These are phyloP conservation scores for Aquilaria sinensis DNA, from an alignment of 345 rosid genomes.

Conservation along the genomic window DNA sequence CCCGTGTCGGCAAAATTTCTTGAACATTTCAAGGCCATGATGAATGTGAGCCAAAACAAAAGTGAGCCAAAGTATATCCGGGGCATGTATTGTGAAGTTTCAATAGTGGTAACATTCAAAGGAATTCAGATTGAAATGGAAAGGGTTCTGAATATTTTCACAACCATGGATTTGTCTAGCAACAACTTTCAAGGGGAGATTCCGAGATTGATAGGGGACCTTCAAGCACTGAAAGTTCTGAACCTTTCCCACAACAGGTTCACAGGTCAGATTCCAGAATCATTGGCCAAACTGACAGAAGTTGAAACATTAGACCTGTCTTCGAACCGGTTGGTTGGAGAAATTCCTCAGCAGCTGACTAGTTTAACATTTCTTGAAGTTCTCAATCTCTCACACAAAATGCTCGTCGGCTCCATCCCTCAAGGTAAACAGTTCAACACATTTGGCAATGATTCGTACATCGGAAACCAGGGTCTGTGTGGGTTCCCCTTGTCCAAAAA, in stretches of 20 bases:
- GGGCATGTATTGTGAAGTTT: slow-evolving; percentile 5
- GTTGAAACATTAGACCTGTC: slow-evolving; percentile 9
- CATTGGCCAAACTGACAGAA: not conserved
- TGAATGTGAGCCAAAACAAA: not conserved
- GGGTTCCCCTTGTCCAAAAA: too few species aligned
- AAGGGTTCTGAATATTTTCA: slow-evolving; percentile 17
- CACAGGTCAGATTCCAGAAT: not conserved
- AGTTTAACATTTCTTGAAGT: not conserved
- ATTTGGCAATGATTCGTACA: not conserved
- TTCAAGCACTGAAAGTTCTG: not conserved
- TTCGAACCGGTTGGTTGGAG: not conserved
- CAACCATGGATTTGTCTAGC: slow-evolving; percentile 16
- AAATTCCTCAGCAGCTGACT: not conserved
- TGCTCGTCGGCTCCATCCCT: slow-evolving; percentile 1
- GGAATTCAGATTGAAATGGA: not conserved
- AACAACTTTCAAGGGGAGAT: slow-evolving; percentile 11
- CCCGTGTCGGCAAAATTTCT: slow-evolving; percentile 3
- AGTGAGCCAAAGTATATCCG: not conserved
- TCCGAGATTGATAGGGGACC: not conserved
- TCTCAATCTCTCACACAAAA: not conserved
- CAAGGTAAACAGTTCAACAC: slow-evolving; percentile 3
- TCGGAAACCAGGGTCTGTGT: not conserved
- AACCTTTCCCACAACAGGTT: slow-evolving; percentile 12
- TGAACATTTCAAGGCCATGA: slow-evolving; percentile 1
- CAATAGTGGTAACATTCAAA: not conserved